Conservation (phyloP, 2,329 filamentous ascomycete genomes). For the Lecanicillium sp. region DNA sequence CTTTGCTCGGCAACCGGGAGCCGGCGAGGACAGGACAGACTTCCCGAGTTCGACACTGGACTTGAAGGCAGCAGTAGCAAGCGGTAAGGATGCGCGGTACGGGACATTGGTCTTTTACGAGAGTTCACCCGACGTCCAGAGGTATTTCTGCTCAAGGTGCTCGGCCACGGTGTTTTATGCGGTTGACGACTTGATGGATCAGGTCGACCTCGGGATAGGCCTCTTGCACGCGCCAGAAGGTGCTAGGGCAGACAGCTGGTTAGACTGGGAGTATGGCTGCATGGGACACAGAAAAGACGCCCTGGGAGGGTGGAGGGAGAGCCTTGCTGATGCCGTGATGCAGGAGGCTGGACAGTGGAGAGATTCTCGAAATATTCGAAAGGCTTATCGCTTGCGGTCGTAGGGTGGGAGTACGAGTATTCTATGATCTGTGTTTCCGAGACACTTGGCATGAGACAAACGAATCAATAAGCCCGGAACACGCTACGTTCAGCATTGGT, state of each 20-base stretch:
- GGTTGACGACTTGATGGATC: constrained; percentile 24
- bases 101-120: constrained; percentile 35
- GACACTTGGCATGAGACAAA: too few species aligned
- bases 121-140: constrained; percentile 35
- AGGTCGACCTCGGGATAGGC: constrained; percentile 37
- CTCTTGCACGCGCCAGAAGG: constrained; percentile 35
- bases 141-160: constrained; percentile 42
- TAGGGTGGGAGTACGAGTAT: too few species aligned
- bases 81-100: constrained; percentile 23
- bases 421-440: too few species aligned
- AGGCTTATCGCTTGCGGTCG: constrained; percentile 1
- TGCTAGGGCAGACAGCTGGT: constrained; percentile 34
- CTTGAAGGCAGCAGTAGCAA: constrained; percentile 27
- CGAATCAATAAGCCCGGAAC: too few species aligned
- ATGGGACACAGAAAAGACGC: constrained; percentile 24
- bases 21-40: neutral
- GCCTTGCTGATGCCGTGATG: constrained; percentile 21
- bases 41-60: constrained; percentile 11
- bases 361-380: constrained; percentile 10
- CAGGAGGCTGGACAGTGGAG: constrained; percentile 28
- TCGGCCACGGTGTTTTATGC: constrained; percentile 40
- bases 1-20: constrained; percentile 14
- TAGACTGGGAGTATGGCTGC: constrained; percentile 33
- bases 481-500: too few species aligned
- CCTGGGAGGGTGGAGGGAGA: constrained; percentile 32